phyloP scores from a whole-genome alignment of 768 basidiomycete genomes.

The Gloeopeniophorella convolvens region DNA sequence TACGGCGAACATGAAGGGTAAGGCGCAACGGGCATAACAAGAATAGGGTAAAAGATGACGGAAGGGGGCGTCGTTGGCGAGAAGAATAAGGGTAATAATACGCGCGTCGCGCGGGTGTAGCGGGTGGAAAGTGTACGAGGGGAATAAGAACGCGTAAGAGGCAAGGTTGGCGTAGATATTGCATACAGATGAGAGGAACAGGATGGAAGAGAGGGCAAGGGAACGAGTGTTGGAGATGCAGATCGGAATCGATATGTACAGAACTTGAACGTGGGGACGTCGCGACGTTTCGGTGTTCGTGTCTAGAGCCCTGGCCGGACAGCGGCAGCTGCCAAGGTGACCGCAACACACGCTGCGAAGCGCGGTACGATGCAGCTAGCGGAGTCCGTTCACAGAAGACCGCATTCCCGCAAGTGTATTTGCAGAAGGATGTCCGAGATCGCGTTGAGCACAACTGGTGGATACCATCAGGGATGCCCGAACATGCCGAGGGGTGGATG shows the following conservation, averaged over 20 bases:
- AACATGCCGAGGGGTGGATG: neutral
- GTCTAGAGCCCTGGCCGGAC: neutral
- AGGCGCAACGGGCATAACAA: no score
- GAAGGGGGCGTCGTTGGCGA: neutral
- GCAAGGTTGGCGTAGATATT: constrained; percentile 8
- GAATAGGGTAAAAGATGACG: no score
- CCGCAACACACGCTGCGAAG: neutral
- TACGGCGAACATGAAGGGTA: no score
- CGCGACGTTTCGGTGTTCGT: constrained; percentile 10
- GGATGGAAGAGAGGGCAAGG: neutral
- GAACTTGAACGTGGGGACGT: constrained; percentile 3
- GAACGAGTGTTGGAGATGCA: neutral
- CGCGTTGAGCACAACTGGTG: constrained; percentile 68
- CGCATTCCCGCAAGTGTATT: constrained; percentile 80
- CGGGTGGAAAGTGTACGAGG: neutral
- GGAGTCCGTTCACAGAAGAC: constrained; percentile 50
- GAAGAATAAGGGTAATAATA: neutral
- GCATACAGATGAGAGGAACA: constrained; percentile 10
- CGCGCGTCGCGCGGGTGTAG: neutral
- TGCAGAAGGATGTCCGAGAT: constrained; percentile 88
- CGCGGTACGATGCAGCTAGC: neutral
- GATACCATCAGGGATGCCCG: constrained; percentile 1
- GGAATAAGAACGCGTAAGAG: neutral
- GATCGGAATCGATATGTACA: constrained; percentile 1
- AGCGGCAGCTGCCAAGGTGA: neutral